These are phyloP conservation scores for Magnaporthiopsis rhizophila DNA, from an alignment of 2,329 filamentous ascomycete species.

Conservation along the genomic window DNA sequence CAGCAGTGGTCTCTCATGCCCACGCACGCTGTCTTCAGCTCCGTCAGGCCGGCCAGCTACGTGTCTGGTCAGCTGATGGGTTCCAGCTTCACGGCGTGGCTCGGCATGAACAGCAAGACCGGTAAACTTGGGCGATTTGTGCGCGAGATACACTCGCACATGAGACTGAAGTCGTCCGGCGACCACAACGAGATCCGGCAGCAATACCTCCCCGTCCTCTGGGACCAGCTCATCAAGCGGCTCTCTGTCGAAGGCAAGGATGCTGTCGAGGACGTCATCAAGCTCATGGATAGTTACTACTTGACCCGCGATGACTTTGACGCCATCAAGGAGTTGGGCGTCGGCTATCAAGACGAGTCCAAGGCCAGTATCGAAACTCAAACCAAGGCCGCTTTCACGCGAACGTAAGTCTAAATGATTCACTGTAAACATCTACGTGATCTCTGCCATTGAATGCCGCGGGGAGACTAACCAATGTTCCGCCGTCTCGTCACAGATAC, in stretches of 20 bases:
- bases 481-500: conserved; percentile 48
- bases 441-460: background rate
- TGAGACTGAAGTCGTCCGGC: conserved; percentile 83
- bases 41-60: conserved; percentile 84
- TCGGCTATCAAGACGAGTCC: conserved; percentile 75
- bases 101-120: conserved; percentile 89
- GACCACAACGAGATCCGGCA: conserved; percentile 92
- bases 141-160: conserved; percentile 94
- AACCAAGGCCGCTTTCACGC: conserved; percentile 83
- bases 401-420: conserved; percentile 54
- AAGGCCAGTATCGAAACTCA: conserved; percentile 71
- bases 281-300: conserved; percentile 95
- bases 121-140: conserved; percentile 70
- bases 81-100: conserved; percentile 80
- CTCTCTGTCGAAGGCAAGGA: conserved; percentile 76
- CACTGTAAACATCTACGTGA: background rate
- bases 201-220: conserved; percentile 84
- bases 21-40: conserved; percentile 89
- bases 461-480: background rate
- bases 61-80: conserved; percentile 69
- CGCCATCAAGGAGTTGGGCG: conserved; percentile 80
- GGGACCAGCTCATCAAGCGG: conserved; percentile 68
- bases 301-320: conserved; percentile 94
- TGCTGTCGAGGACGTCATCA: conserved; percentile 72
- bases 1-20: conserved; percentile 99